A percentile compares a stretch with the other conserved stretches of the same genome.
Conservation (phyloP, 768 basidiomycete genomes). For the Lentinula sp. region DNA sequence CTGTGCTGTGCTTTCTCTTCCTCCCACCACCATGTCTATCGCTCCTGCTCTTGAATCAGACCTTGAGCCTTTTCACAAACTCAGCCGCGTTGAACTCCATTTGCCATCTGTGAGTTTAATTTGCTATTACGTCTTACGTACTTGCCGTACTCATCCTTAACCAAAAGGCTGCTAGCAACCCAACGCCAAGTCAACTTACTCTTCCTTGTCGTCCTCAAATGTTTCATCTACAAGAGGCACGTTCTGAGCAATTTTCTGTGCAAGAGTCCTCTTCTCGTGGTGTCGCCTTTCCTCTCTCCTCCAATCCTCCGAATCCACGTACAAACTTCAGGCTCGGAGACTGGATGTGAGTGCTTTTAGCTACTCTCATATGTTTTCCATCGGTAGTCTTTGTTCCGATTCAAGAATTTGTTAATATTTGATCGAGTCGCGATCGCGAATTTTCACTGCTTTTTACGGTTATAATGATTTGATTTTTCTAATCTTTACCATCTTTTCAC, state of each 20-base stretch:
- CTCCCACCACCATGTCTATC: slow-evolving; percentile 39
- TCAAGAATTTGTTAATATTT: slow-evolving; percentile 2
- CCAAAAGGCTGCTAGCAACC: neutral
- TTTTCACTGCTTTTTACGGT: neutral
- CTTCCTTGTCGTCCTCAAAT: slow-evolving; percentile 11
- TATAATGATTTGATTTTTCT: neutral
- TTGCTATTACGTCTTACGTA: neutral
- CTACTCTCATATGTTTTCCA: slow-evolving; percentile 10
- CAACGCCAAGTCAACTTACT: slow-evolving; percentile 13
- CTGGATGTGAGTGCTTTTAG: slow-evolving; percentile 56
- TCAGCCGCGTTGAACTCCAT: slow-evolving; percentile 36
- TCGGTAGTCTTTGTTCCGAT: slow-evolving; percentile 13
- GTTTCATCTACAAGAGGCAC: slow-evolving; percentile 9
- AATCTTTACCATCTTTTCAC: slow-evolving; percentile 1
- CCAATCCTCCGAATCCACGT: slow-evolving; percentile 66
- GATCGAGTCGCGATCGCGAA: neutral
- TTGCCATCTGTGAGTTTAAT: neutral
- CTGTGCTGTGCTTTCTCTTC: slow-evolving; percentile 44
- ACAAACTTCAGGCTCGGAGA: slow-evolving; percentile 64
- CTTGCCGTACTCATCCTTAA: neutral
- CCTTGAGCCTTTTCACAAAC: slow-evolving; percentile 54
- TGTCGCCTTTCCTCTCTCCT: slow-evolving; percentile 53
- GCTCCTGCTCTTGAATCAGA: slow-evolving; percentile 57
- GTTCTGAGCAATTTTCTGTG: slow-evolving; percentile 9
- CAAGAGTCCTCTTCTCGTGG: slow-evolving; percentile 13